phyloP scores from a whole-genome alignment of 2,329 filamentous ascomycete species.

The Aureobasidium lini region DNA sequence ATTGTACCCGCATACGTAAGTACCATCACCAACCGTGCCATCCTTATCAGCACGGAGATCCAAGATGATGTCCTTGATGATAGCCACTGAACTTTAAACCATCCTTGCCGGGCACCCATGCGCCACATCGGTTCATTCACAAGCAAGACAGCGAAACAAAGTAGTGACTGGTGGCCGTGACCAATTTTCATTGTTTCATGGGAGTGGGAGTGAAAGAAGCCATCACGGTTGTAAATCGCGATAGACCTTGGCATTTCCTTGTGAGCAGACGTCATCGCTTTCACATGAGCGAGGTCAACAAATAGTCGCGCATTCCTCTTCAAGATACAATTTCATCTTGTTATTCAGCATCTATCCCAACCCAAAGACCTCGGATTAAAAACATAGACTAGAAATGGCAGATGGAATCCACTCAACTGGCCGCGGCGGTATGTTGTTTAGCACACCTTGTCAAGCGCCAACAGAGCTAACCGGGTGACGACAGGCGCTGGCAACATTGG shows the following conservation, averaged over 20 bases:
- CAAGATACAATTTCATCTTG: background rate
- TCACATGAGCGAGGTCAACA: conserved; percentile 6
- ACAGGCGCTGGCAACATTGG: conserved; percentile 53
- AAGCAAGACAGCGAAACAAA: background rate
- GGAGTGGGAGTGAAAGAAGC: background rate
- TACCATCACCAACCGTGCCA: background rate
- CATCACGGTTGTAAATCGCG: background rate
- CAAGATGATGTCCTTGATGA: background rate
- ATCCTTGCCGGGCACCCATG: background rate
- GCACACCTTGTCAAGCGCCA: background rate
- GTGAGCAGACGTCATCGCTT: conserved; percentile 7
- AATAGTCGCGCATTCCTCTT: conserved; percentile 12
- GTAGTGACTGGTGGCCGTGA: background rate
- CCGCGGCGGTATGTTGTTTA: conserved; percentile 43
- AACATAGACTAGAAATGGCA: conserved; percentile 14
- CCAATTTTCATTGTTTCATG: background rate
- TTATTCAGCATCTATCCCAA: background rate
- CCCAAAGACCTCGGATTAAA: no score
- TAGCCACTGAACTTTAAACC: background rate
- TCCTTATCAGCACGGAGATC: background rate
- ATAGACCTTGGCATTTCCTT: background rate
- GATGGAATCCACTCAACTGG: conserved; percentile 42
- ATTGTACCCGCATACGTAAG: background rate
- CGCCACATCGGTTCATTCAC: background rate
- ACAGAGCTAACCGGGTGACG: background rate